Evolutionary conservation across 129 eudicot species (phyloP), one percentile per base, ranked within the genome.

Genomic region (Escallonia herrerae): DNA sequence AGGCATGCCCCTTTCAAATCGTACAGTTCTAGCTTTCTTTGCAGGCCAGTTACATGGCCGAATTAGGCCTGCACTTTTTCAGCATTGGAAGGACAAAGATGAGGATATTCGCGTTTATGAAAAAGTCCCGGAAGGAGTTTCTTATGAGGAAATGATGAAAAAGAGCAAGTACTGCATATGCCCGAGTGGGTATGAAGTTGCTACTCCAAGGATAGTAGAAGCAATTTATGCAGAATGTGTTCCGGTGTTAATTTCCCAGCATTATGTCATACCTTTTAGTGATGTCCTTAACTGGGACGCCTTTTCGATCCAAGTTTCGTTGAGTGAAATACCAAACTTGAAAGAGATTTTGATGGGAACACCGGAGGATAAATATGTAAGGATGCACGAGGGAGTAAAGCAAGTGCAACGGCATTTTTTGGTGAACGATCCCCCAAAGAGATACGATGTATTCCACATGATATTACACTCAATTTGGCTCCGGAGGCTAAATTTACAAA

Each of bases 121-220:
- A 3, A 60, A 46, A 40, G 44, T 72, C 11, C 14, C 56, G 0
- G 40, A 43, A 6, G 50, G 58, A 38, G 49, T n/a, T 56, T 6
- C 46, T 40, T 73, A 73, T 40, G 43, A 6, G 2, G 62, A 57
- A 46, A 51, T 69, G 60, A 76, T 76, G 80, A 76, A 76, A n/a
- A 63, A 56, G 62, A 76, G 80, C 72, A 76, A 70, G 44, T 76
- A 76, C 60, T 76, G 80, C 56, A 69, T 45, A 13, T 76, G 86
- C 47, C 73, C 86, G 4, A 81, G 15, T 46, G 86, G 86, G 38
- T 77, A 72, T 47, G 82, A 81, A 65, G 70, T 76, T 12, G 73
- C 77, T 41, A 81, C 74, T 60, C 86, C 86, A 11, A 49, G 86
- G 15, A 73, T 81, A 8, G 68, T 81, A 14, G 86, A 81, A 55